phyloP scores from a whole-genome alignment of 1,284 basidiomycete genomes.

The Spongispora temasekensis region DNA sequence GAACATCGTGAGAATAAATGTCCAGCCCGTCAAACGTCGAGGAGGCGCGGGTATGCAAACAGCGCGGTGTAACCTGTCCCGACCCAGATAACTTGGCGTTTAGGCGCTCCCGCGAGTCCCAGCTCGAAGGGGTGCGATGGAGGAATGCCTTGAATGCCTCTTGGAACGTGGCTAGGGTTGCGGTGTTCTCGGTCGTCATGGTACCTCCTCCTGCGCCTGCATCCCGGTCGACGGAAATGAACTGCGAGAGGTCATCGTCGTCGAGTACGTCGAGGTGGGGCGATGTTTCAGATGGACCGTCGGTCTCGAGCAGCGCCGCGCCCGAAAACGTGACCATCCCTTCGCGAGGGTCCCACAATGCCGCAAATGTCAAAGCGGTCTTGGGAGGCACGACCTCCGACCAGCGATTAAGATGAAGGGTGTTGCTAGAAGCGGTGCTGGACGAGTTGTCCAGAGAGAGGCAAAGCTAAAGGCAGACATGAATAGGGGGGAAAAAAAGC shows the following conservation, averaged over 20 bases:
- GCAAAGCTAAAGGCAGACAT: constrained; percentile 16
- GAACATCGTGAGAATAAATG: constrained; percentile 29
- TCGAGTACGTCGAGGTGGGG: constrained; percentile 35
- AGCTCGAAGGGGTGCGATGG: constrained; percentile 23
- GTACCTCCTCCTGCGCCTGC: no score
- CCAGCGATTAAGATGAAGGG: constrained; percentile 42
- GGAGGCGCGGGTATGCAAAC: constrained; percentile 31
- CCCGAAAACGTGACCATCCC: constrained; percentile 59
- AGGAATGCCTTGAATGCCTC: constrained; percentile 34
- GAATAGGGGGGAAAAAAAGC: neutral
- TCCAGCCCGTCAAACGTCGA: constrained; percentile 40
- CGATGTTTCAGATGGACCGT: constrained; percentile 24
- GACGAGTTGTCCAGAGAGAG: constrained; percentile 26
- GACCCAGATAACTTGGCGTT: constrained; percentile 4
- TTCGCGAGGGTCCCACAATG: constrained; percentile 57
- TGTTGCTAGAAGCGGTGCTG: constrained; percentile 10
- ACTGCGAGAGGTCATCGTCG: constrained; percentile 39
- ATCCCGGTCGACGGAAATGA: constrained; percentile 39
- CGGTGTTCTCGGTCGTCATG: constrained; percentile 30
- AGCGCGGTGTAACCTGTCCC: constrained; percentile 5
- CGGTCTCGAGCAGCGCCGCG: constrained; percentile 44
- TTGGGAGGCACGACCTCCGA: constrained; percentile 57
- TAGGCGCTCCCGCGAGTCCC: constrained; percentile 21
- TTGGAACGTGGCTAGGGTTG: constrained; percentile 28
- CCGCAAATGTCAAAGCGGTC: constrained; percentile 56